Evolutionary conservation across 805 yeast genomes (phyloP), one percentile per base, ranked within the genome.

Genomic region (Sugiyamaella americana): DNA sequence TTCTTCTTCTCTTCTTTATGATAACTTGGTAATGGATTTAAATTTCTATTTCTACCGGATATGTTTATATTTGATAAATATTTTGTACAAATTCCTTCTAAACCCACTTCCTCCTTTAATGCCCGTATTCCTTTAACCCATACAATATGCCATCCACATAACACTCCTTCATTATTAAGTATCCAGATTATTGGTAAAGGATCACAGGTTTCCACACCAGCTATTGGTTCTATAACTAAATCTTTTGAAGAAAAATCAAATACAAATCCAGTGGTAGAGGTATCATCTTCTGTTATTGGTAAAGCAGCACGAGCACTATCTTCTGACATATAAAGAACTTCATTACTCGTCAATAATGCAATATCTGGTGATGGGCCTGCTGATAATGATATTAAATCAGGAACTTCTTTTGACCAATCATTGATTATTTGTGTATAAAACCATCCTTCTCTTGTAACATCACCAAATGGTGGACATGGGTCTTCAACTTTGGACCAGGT

Each of bases 271-370:
- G 84, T 67, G 0, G 91, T 80, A 5, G 83, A 74, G 11, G 84
- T 75, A 40, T 75, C 81, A 0, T 71, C 80, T 5, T 78, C 81
- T 57, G 77, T 78, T 54, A 86, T 68, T 1, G 96, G 95, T 51
- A 87, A 67, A 21, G 78, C 73, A 0, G 95, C 95, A 42, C 84
- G 72, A 55, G 78, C 79, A 3, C 80, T 69, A 58, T 88, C 96
- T 54, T 83, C 84, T 2, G 74, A 62, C 5, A 80, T 80, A 24
- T 66, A 66, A 1, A 82, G 57, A 2, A 68, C 58, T 17, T 63
- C 62, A 0, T 54, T 41, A 1, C 66, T 54, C 1, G 78, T 69
- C 21, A 75, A 49, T 1, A 81, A 64, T 5, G 76, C 64, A 13
- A 84, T 57, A 46, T 85, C 95, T 2, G 84, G 71, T 0, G 93